Percentiles rank a stretch among this genome's conserved stretches.
These are phyloP conservation scores for Stachybotrys elegans DNA, from an alignment of 2,329 filamentous ascomycete species.

Conservation along the genomic window DNA sequence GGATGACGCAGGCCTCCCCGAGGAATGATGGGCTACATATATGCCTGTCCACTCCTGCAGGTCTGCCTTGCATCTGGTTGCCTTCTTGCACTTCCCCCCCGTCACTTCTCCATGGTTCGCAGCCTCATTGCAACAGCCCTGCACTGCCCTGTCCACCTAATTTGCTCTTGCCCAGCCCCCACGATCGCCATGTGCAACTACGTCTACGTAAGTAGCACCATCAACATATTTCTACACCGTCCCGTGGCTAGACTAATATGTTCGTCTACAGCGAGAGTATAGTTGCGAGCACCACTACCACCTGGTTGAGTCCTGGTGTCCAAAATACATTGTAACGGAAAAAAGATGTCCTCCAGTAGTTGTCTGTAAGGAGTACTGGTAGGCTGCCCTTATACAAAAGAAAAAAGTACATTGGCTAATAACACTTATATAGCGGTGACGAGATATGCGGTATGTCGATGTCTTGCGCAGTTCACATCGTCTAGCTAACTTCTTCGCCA, in stretches of 20 bases:
- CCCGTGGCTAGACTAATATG: conserved; percentile 9
- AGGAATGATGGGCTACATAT: no score
- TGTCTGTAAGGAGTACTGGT: conserved; percentile 42
- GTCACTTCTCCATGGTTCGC: no score
- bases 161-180: no score
- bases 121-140: no score
- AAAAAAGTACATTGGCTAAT: no score
- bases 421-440: conserved; percentile 37
- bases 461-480: no score
- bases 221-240: neutral
- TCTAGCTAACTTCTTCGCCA: conserved; percentile 15
- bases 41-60: no score
- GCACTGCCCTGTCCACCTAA: no score
- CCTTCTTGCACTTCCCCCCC: no score
- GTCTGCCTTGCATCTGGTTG: no score
- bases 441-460: conserved; percentile 40
- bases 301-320: conserved; percentile 40
- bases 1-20: no score
- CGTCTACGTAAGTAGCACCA: conserved; percentile 35
- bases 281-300: conserved; percentile 48
- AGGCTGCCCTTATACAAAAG: conserved; percentile 18
- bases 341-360: conserved; percentile 36
- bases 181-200: conserved; percentile 42
- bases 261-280: conserved; percentile 38
- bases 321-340: conserved; percentile 38